Percentiles rank a stretch among this genome's conserved stretches.
These are phyloP conservation scores for Linnemannia hyalina DNA, from an alignment of 192 early-diverging fungal species.

Conservation along the genomic window DNA sequence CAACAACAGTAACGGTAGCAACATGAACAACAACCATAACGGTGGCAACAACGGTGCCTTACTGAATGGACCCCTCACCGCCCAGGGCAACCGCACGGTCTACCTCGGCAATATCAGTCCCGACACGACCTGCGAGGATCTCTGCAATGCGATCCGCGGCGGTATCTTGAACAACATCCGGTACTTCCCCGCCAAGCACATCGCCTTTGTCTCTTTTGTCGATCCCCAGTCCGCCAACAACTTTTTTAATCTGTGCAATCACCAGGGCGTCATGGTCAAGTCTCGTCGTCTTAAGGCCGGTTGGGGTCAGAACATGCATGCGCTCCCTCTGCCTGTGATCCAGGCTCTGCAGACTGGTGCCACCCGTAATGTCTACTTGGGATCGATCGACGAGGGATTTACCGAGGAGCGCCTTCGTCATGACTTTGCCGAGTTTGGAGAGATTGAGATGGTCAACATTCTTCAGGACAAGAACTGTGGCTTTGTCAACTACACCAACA, in stretches of 20 bases:
- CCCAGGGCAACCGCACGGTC: constrained; percentile 79
- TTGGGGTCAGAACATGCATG: constrained; percentile 80
- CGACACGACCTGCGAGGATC: constrained; percentile 83
- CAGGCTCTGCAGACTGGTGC: constrained; percentile 72
- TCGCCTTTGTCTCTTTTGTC: constrained; percentile 89
- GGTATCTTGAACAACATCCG: constrained; percentile 85
- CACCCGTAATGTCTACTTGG: constrained; percentile 88
- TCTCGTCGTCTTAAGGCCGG: constrained; percentile 82
- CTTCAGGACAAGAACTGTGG: constrained; percentile 86
- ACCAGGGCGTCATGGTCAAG: constrained; percentile 76
- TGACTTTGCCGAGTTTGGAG: constrained; percentile 89
- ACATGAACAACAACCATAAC: constrained; percentile 7
- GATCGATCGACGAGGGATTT: constrained; percentile 72
- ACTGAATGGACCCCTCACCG: constrained; percentile 30
- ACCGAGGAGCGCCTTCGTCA: constrained; percentile 76
- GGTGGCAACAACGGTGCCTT: constrained; percentile 25
- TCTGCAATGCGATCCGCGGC: constrained; percentile 90
- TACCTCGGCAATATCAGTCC: constrained; percentile 85
- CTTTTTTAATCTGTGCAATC: constrained; percentile 71
- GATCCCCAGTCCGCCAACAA: constrained; percentile 74
- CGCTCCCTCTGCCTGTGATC: constrained; percentile 66
- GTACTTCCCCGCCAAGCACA: constrained; percentile 82
- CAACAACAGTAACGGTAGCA: constrained; percentile 23
- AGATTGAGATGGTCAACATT: constrained; percentile 89
- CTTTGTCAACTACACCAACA: constrained; percentile 90